Evolutionary conservation across 2,329 filamentous ascomycete species (phyloP).

Genomic region (Chrysoporthe puriensis): DNA sequence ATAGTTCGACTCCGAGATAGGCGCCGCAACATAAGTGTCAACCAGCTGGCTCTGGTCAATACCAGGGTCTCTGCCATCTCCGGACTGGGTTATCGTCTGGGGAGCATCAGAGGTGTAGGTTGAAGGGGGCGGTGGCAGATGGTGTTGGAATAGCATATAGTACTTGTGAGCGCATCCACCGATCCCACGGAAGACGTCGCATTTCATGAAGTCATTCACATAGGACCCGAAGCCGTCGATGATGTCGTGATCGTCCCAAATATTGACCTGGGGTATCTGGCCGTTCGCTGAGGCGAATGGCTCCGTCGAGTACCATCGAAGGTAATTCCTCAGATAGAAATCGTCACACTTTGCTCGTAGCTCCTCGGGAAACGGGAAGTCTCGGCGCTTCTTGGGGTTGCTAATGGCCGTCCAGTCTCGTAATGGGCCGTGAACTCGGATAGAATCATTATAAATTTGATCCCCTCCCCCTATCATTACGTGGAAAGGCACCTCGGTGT

Average conservation of each 20-base stretch:
- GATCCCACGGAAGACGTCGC: conserved; percentile 86
- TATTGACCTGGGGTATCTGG: conserved; percentile 94
- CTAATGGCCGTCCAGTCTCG: conserved; percentile 80
- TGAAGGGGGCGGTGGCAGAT: conserved; percentile 79
- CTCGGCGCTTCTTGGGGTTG: conserved; percentile 80
- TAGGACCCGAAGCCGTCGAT: conserved; percentile 83
- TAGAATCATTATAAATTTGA: conserved; percentile 95
- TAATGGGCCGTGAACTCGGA: conserved; percentile 82
- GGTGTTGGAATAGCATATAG: conserved; percentile 97
- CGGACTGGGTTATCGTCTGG: conserved; percentile 50
- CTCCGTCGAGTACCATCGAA: conserved; percentile 81
- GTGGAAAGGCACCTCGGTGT: conserved; percentile 82
- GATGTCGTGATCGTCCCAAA: conserved; percentile 94
- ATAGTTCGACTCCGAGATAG: conserved; percentile 68
- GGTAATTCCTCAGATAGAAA: conserved; percentile 90
- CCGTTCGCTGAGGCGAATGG: conserved; percentile 85
- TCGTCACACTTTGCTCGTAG: conserved; percentile 84
- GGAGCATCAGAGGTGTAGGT: conserved; percentile 74
- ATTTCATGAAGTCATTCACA: conserved; percentile 89
- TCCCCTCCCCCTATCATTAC: conserved; percentile 96
- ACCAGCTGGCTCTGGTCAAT: conserved; percentile 73
- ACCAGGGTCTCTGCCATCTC: conserved; percentile 38
- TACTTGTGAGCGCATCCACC: conserved; percentile 96
- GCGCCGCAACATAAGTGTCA: conserved; percentile 70
- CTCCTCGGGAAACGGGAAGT: conserved; percentile 75